Conservation (phyloP, 2,329 filamentous ascomycete species). For the Calonectria multiphialidica region DNA sequence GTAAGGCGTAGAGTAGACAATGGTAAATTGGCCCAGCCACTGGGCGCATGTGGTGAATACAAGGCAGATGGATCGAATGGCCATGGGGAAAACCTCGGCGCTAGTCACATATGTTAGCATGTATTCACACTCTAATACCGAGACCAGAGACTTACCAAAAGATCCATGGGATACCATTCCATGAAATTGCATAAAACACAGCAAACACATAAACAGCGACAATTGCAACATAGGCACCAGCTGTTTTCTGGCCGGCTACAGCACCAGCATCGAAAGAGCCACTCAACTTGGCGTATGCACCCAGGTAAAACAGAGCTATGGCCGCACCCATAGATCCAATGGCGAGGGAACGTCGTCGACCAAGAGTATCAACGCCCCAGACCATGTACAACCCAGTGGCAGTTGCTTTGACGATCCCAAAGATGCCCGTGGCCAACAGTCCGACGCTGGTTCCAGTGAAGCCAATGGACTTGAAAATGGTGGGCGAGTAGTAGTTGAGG, state of each 20-base stretch:
- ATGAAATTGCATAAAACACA: constrained; percentile 15
- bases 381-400: constrained; percentile 24
- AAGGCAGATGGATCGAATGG: constrained; percentile 43
- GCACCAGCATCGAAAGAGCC: constrained; percentile 12
- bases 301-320: constrained; percentile 22
- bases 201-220: constrained; percentile 26
- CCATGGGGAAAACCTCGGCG: constrained; percentile 43
- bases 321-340: constrained; percentile 22
- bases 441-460: constrained; percentile 67
- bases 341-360: constrained; percentile 19
- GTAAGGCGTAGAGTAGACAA: constrained; percentile 44
- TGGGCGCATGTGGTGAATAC: constrained; percentile 41
- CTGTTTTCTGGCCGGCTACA: not conserved
- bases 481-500: constrained; percentile 73
- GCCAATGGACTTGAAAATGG: constrained; percentile 73
- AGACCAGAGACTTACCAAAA: constrained; percentile 30
- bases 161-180: constrained; percentile 28
- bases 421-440: constrained; percentile 74
- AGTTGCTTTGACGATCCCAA: constrained; percentile 68
- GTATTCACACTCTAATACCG: no score
- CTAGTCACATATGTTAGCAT: not conserved
- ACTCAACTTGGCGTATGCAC: constrained; percentile 19
- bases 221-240: constrained; percentile 26
- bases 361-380: constrained; percentile 25
- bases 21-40: constrained; percentile 46